Conservation (phyloP, 495 filamentous ascomycete species). For the Penicillium coprophilum region DNA sequence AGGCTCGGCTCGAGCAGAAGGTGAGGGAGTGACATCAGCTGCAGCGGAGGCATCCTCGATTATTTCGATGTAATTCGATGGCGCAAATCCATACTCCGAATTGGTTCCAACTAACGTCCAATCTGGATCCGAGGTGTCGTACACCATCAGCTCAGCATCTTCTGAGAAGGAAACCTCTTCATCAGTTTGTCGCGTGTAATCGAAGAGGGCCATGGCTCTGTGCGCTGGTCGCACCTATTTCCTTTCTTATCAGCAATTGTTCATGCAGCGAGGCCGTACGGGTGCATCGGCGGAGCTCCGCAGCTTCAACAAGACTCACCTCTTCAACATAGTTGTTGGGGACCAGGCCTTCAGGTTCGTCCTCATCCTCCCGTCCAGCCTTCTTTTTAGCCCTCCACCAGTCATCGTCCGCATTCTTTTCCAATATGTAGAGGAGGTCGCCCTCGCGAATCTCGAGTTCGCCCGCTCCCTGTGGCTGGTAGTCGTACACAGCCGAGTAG, state of each 20-base stretch:
- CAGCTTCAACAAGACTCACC: constrained; percentile 55
- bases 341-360: constrained; percentile 90
- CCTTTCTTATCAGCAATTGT: constrained; percentile 20
- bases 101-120: constrained; percentile 91
- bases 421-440: constrained; percentile 87
- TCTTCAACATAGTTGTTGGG: constrained; percentile 96
- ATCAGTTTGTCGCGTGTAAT: constrained; percentile 95
- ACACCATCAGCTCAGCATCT: constrained; percentile 79
- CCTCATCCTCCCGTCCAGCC: constrained; percentile 83
- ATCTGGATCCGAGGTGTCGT: constrained; percentile 88
- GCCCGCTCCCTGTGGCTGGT: constrained; percentile 80
- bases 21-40: constrained; percentile 25
- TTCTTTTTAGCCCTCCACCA: constrained; percentile 99
- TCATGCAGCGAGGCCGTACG: background rate
- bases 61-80: constrained; percentile 94
- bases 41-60: constrained; percentile 33
- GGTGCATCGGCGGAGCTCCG: background rate
- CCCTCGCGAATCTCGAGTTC: constrained; percentile 88
- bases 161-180: constrained; percentile 96
- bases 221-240: constrained; percentile 67
- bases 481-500: constrained; percentile 92
- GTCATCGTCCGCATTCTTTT: constrained; percentile 86
- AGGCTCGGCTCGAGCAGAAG: constrained; percentile 31
- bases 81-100: constrained; percentile 89
- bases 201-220: constrained; percentile 84